These are phyloP conservation scores for Candida qinlingensis DNA, from an alignment of 805 yeast genomes.

Conservation along the genomic window DNA sequence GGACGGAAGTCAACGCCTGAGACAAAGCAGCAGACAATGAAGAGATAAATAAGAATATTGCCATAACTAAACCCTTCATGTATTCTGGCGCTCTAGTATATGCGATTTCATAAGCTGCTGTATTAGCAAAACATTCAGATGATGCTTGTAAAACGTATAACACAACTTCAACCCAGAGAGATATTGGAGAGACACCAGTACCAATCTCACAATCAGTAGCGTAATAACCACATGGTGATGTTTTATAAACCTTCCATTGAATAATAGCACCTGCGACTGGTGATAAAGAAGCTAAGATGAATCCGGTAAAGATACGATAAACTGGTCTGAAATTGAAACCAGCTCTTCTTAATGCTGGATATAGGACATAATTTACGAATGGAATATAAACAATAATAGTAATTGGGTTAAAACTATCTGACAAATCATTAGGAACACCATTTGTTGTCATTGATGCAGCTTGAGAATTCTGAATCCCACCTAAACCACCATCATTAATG, in stretches of 20 bases:
- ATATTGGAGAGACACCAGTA: slow-evolving; percentile 33
- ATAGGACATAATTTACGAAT: slow-evolving; percentile 51
- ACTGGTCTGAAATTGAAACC: slow-evolving; percentile 60
- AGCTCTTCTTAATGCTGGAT: slow-evolving; percentile 43
- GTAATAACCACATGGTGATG: slow-evolving; percentile 66
- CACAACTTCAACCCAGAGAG: slow-evolving; percentile 58
- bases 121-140: slow-evolving; percentile 71
- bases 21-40: slow-evolving; percentile 76
- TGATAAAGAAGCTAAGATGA: slow-evolving; percentile 47
- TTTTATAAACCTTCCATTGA: slow-evolving; percentile 59
- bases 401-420: slow-evolving; percentile 69
- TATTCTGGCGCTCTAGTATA: slow-evolving; percentile 72
- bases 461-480: slow-evolving; percentile 35
- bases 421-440: slow-evolving; percentile 73
- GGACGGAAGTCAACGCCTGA: slow-evolving; percentile 60
- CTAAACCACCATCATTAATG: slow-evolving; percentile 64
- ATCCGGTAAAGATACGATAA: slow-evolving; percentile 65
- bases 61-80: slow-evolving; percentile 37
- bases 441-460: slow-evolving; percentile 69
- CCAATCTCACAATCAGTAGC: slow-evolving; percentile 45
- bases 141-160: slow-evolving; percentile 67
- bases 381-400: slow-evolving; percentile 76
- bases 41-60: slow-evolving; percentile 56
- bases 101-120: slow-evolving; percentile 78
- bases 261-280: slow-evolving; percentile 44